A percentile compares a stretch with the other conserved stretches of the same genome.
Evolutionary conservation across 345 rosid genomes (phyloP).

Genomic region (Eucalyptus cloeziana): DNA sequence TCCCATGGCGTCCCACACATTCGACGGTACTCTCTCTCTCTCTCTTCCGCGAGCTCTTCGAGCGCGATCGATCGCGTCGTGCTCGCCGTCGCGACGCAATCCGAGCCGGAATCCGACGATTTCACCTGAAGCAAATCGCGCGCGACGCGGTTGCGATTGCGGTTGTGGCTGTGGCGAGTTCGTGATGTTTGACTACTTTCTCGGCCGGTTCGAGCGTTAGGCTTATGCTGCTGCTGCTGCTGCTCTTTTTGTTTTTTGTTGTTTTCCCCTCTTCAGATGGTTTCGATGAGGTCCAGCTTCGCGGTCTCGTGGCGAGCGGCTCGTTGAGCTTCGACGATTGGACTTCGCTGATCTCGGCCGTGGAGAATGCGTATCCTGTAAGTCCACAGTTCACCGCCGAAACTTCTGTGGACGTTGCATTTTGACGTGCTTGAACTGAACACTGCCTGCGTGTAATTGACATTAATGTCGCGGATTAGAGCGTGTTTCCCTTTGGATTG

Average conservation of each 20-base stretch:
- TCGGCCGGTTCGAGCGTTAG: neutral
- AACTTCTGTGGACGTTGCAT: neutral
- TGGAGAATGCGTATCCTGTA: constrained; percentile 11
- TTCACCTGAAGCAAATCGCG: neutral
- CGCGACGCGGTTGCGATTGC: neutral
- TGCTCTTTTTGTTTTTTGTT: neutral
- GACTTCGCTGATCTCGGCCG: constrained; percentile 15
- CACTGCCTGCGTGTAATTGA: neutral
- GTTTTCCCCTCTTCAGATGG: neutral
- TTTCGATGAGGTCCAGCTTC: constrained; percentile 5
- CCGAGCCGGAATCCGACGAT: neutral
- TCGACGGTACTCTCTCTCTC: neutral
- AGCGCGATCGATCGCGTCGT: neutral
- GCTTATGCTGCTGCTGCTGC: neutral
- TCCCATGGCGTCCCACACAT: neutral
- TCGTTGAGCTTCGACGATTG: constrained; percentile 23
- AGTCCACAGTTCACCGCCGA: neutral
- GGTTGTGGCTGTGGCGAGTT: neutral
- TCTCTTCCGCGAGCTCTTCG: neutral
- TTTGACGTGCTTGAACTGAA: neutral
- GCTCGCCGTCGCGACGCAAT: neutral
- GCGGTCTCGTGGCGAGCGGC: constrained; percentile 1
- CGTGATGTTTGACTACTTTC: neutral
- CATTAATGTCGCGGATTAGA: neutral
- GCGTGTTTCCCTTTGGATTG: neutral